phyloP scores from a whole-genome alignment of 2,329 filamentous ascomycete genomes.

The Helicocarpus griseus region DNA sequence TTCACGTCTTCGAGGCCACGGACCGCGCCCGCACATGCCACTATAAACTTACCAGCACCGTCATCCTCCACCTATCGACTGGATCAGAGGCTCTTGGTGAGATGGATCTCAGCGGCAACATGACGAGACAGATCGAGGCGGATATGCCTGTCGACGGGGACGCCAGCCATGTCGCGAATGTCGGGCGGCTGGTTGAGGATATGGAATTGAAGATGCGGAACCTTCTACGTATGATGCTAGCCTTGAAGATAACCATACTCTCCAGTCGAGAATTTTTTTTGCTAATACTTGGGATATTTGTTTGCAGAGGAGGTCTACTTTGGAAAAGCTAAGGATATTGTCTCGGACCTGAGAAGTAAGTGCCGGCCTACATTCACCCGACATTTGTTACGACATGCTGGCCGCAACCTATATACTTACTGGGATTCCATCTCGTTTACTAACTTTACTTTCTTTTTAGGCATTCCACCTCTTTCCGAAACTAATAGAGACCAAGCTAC shows the following conservation, averaged over 20 bases:
- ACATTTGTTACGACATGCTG: conserved; percentile 5
- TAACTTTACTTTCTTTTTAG: conserved; percentile 25
- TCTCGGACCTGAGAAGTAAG: conserved; percentile 81
- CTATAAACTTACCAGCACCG: conserved; percentile 96
- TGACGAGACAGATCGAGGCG: conserved; percentile 92
- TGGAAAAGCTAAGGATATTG: conserved; percentile 97
- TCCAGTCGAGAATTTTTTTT: conserved; percentile 10
- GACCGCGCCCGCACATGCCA: conserved; percentile 85
- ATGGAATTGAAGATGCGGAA: conserved; percentile 99
- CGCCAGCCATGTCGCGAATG: conserved; percentile 88
- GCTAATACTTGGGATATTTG: conserved; percentile 6
- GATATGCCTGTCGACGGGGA: conserved; percentile 85
- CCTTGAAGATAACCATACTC: not conserved
- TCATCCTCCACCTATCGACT: conserved; percentile 79
- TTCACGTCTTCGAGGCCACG: conserved; percentile 95
- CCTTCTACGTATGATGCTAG: conserved; percentile 53
- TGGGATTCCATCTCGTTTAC: not conserved
- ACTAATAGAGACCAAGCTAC: conserved; percentile 72
- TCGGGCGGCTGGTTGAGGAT: conserved; percentile 89
- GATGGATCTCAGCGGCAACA: conserved; percentile 91
- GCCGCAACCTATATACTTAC: not conserved
- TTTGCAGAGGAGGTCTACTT: conserved; percentile 84
- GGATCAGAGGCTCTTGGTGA: conserved; percentile 60
- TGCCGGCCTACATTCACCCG: not conserved
- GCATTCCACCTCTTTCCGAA: conserved; percentile 71